Evolutionary conservation across 257 asterid genomes (phyloP), one percentile per base, ranked within the genome.

Genomic region (Ballota nigra): DNA sequence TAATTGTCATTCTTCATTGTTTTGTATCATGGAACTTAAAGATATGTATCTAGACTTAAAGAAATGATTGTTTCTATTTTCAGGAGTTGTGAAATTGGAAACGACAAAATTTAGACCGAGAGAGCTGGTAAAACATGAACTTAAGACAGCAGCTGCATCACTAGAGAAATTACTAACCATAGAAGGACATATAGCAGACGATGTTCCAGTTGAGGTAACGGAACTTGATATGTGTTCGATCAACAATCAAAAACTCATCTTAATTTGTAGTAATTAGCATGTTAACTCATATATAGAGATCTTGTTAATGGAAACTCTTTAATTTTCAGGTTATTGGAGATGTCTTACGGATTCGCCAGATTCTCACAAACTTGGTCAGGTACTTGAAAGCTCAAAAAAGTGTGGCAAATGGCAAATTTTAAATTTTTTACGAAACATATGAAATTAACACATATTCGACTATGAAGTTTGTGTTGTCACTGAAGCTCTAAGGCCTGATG

Each of bases 121-220:
- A 81, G 98, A 92, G 82, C 97, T 92, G 13, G 92, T 92, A 47
- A 92, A 85, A 78, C 98, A 92, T 65, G 98, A 90, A 26, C 86
- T 92, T 58, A 97, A 92, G 87, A 92, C 96, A 56, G 92, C 96
- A 55, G 96, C 97, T 58, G 97, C 98, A 57, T 92, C 98, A 40
- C 71, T 88, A 62, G 96, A 88, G 85, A 92, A 90, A 77, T 41
- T 82, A 56, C 79, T 92, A 51, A 85, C 88, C 19, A 83, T 92
- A 79, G 96, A 90, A 80, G 98, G 98, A 33, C 82, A 84, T 60
- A 73, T 92, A 8, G 86, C 91, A 18, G 95, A 92, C 74, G 97
- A 92, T 83, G 98, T 92, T 76, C 98, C 98, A 6, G 66, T 88
- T 5, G 98, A 92, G 97, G 98, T 92, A 81, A 75, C 62, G 24